These are phyloP conservation scores for Claviceps arundinis DNA, from an alignment of 2,329 filamentous ascomycete genomes.

Conservation along the genomic window DNA sequence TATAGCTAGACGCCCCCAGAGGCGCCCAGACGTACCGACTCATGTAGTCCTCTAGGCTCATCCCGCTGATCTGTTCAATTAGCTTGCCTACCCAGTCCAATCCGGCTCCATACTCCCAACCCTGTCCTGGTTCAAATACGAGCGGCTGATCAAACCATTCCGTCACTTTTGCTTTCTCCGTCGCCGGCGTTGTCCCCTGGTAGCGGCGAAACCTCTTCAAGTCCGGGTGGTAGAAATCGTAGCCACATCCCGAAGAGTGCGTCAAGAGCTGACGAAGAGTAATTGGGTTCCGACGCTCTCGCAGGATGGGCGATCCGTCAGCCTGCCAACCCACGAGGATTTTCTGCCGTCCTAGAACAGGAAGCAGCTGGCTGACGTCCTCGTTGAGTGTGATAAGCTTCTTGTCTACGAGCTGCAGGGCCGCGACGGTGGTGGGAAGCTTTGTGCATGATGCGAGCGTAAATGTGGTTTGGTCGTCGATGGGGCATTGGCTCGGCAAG, in stretches of 20 bases:
- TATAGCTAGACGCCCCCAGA: neutral
- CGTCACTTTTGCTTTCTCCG: neutral
- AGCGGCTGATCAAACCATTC: slow-evolving; percentile 27
- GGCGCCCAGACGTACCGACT: slow-evolving; percentile 11
- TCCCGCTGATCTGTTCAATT: slow-evolving; percentile 32
- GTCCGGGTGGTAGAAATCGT: slow-evolving; percentile 25
- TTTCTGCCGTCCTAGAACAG: slow-evolving; percentile 32
- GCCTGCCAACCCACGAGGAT: slow-evolving; percentile 34
- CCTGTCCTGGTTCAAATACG: slow-evolving; percentile 28
- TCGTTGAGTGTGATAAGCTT: neutral
- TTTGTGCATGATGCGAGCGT: slow-evolving; percentile 25
- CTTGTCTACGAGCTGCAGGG: slow-evolving; percentile 41
- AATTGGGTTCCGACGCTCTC: slow-evolving; percentile 22
- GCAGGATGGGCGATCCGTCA: slow-evolving; percentile 21
- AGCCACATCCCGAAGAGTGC: slow-evolving; percentile 35
- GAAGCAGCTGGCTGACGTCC: slow-evolving; percentile 17
- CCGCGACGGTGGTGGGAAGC: slow-evolving; percentile 36
- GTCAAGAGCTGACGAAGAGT: slow-evolving; percentile 38
- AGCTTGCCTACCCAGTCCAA: slow-evolving; percentile 41
- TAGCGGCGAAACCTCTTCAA: neutral
- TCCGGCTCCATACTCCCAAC: slow-evolving; percentile 36
- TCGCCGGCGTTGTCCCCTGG: neutral
- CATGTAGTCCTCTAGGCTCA: slow-evolving; percentile 29
- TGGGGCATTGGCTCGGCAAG: neutral
- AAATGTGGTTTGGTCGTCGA: neutral